Percentiles rank a stretch among this genome's conserved stretches.
These are phyloP conservation scores for Colletotrichum trifolii DNA, from an alignment of 2,329 filamentous ascomycete genomes.

Conservation along the genomic window DNA sequence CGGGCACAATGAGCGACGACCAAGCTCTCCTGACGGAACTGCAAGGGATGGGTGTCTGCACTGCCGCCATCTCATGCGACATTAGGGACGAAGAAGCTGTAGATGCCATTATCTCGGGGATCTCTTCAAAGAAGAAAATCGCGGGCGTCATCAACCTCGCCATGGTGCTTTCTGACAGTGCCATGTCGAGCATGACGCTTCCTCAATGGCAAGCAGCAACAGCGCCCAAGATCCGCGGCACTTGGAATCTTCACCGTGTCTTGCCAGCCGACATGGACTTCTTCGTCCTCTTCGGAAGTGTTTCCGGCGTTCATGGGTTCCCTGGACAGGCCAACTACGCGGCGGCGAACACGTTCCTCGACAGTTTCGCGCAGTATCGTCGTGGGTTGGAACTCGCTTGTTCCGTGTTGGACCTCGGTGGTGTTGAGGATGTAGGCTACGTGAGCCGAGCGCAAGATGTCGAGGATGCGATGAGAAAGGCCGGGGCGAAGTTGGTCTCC, in stretches of 20 bases:
- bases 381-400: slow-evolving; percentile 48
- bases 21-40: not conserved
- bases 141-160: slow-evolving; percentile 17
- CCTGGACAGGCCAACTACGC: slow-evolving; percentile 53
- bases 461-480: slow-evolving; percentile 3
- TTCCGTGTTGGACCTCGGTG: slow-evolving; percentile 52
- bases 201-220: slow-evolving; percentile 49
- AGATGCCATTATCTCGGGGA: not conserved
- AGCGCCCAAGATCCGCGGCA: slow-evolving; percentile 53
- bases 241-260: slow-evolving; percentile 54
- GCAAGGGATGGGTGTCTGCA: not conserved
- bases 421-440: slow-evolving; percentile 50
- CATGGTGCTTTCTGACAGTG: slow-evolving; percentile 28
- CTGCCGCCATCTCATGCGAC: not conserved
- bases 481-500: slow-evolving; percentile 2
- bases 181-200: slow-evolving; percentile 47
- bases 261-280: slow-evolving; percentile 45
- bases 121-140: slow-evolving; percentile 9
- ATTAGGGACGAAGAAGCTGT: not conserved
- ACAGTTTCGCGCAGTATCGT: slow-evolving; percentile 52
- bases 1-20: not conserved
- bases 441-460: slow-evolving; percentile 48
- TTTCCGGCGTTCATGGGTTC: slow-evolving; percentile 48
- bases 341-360: slow-evolving; percentile 54
- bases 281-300: slow-evolving; percentile 50